A percentile compares a stretch with the other conserved stretches of the same genome.
phyloP scores from a whole-genome alignment of 148 eudicot species.

The Silene latifolia region DNA sequence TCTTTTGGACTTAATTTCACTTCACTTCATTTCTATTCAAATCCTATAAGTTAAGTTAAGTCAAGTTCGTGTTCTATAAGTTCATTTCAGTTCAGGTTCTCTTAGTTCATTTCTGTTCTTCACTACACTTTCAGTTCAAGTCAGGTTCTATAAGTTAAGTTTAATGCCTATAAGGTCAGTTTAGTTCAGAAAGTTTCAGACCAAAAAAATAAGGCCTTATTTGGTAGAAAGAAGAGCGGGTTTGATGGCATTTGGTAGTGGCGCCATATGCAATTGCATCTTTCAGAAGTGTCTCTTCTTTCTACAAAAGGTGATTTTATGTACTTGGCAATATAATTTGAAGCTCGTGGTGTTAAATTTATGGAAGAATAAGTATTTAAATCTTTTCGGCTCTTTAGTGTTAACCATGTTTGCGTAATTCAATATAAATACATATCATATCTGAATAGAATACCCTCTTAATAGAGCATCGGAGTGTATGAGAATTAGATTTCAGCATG shows the following conservation, averaged over 20 bases:
- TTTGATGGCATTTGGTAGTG: not conserved
- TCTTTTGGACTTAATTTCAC: no score
- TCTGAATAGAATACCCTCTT: not conserved
- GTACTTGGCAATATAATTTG: not conserved
- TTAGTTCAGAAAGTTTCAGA: no score
- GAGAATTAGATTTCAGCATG: no score
- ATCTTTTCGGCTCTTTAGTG: not conserved
- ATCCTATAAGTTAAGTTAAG: no score
- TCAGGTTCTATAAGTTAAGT: no score
- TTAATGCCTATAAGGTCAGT: no score
- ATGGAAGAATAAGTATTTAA: not conserved
- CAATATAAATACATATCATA: not conserved
- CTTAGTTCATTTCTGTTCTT: no score
- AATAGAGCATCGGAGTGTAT: no score
- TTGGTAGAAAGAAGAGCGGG: not conserved
- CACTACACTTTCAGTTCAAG: no score
- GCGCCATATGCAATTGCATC: not conserved
- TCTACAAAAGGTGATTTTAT: not conserved
- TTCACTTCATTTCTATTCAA: no score
- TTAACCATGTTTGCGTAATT: not conserved
- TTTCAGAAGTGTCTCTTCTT: not conserved
- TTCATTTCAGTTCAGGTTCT: no score
- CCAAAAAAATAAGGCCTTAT: not conserved
- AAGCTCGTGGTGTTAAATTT: slow-evolving; percentile 3
- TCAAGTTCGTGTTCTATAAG: no score